A percentile compares a stretch with the other conserved stretches of the same genome.
phyloP scores from a whole-genome alignment of 2,329 filamentous ascomycete species.

The Achaetomium macrosporum region DNA sequence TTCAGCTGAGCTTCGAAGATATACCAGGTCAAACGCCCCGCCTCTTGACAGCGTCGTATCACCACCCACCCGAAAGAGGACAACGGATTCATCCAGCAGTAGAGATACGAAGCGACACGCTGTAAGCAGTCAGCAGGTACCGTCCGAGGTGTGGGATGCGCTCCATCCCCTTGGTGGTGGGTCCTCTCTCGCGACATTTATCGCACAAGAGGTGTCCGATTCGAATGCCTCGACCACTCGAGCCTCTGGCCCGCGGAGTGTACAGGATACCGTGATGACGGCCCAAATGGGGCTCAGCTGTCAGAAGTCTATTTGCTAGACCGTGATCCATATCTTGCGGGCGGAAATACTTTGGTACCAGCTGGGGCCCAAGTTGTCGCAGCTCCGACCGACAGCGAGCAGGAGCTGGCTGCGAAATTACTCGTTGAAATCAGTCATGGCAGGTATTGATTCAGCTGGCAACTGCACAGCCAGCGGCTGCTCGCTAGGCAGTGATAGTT shows the following conservation, averaged over 20 bases:
- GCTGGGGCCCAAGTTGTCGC: conserved; percentile 1
- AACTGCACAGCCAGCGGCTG: background rate
- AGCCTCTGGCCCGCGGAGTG: background rate
- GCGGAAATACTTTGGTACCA: background rate
- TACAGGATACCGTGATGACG: background rate
- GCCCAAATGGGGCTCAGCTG: background rate
- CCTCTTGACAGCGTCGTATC: background rate
- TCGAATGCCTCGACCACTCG: background rate
- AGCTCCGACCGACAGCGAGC: conserved; percentile 1
- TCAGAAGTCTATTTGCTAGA: background rate
- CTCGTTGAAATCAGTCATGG: conserved; percentile 1
- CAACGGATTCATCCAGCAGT: conserved; percentile 4
- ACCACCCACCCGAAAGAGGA: conserved; percentile 1
- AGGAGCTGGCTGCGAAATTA: conserved; percentile 1
- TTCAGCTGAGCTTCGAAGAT: background rate
- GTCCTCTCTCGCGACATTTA: background rate
- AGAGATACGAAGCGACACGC: conserved; percentile 1
- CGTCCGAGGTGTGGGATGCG: conserved; percentile 1
- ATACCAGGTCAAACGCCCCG: background rate
- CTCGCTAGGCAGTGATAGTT: background rate
- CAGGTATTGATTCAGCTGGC: background rate
- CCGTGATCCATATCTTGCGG: background rate
- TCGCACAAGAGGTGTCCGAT: conserved; percentile 1
- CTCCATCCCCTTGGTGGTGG: conserved; percentile 5
- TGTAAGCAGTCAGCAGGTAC: background rate